These are phyloP conservation scores for Fusarium oligoseptatum DNA, from an alignment of 2,329 filamentous ascomycete genomes.

Conservation along the genomic window DNA sequence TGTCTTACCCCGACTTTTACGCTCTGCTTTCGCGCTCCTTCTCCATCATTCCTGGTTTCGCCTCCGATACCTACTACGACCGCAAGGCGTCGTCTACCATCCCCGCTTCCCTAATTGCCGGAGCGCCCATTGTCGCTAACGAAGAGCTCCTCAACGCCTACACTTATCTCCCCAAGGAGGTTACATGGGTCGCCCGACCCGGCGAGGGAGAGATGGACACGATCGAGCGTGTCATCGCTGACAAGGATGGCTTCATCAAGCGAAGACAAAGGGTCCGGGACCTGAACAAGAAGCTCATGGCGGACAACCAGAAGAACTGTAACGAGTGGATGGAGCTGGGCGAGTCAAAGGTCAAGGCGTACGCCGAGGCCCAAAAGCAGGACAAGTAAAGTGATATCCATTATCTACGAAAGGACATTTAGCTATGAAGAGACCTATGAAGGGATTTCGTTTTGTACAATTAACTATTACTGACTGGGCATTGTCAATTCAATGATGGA, in stretches of 20 bases:
- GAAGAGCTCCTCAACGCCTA: conserved; percentile 44
- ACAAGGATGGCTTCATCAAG: conserved; percentile 39
- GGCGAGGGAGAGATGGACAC: conserved; percentile 47
- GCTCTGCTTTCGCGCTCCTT: conserved; percentile 37
- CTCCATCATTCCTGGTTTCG: conserved; percentile 44
- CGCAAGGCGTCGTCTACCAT: conserved; percentile 48
- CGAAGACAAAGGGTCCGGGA: conserved; percentile 37
- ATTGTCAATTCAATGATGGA: conserved; percentile 29
- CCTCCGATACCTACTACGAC: conserved; percentile 45
- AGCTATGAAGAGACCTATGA: conserved; percentile 13
- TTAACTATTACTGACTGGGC: conserved; percentile 26
- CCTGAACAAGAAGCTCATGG: conserved; percentile 22
- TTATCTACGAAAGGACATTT: background rate
- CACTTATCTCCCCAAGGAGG: conserved; percentile 44
- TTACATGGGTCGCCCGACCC: conserved; percentile 39
- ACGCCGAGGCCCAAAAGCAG: background rate
- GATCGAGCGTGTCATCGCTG: conserved; percentile 42
- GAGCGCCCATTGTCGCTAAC: conserved; percentile 44
- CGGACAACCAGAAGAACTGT: conserved; percentile 38
- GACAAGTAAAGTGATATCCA: background rate
- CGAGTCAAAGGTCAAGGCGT: conserved; percentile 15
- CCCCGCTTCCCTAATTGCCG: conserved; percentile 46
- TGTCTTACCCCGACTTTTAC: conserved; percentile 48
- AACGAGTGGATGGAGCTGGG: conserved; percentile 39
- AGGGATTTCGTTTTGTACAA: conserved; percentile 23